Base-by-base conservation (phyloP, 805 yeast genomes). In the Saturnispora halmiae region DNA sequence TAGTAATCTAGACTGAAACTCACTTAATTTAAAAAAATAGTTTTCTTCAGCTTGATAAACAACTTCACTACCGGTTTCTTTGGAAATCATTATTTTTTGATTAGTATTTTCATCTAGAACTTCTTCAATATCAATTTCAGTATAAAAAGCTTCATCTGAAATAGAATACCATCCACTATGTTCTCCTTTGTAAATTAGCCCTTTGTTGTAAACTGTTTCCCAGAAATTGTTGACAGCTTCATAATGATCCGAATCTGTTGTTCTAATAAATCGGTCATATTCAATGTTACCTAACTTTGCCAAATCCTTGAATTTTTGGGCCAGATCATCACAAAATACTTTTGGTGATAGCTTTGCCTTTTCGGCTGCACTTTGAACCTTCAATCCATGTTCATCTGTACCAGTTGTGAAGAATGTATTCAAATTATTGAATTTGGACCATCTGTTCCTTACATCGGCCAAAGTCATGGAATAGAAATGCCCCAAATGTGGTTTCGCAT, bases 161-260 rank as follows among this genome's bases (percentile, higher is more conserved):
- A 90, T 66, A 6, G 94, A 84, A 56, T 92, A 92, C 97, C 97
- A 92, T 2, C 98, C 98, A 36, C 73, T 61, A 57, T 92, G 98
- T 24, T 71, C 65, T 6, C 95, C 96, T 55, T 80, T 73, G 56
- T 86, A 86, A 2, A 92, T 82, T 49, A 64, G 73, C 0, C 84
- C 90, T 34, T 71, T 75, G 0, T 70, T 61, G 33, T 59, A 44
- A 46, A 92, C 72, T 1, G 63, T 46, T 2, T 67, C 58, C 97
- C 98, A 92, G 46, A 92, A 70, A 24, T 66, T 58, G 26, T 66
- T 64, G 2, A 86, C 95, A 3, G 84, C 75, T 1, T 47, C 60
- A 1, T 70, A 44, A 59, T 92, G 97, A 51, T 88, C 95, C 0
- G 53, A 49, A 53, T 88, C 96, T 0, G 98, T 90, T 1, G 98